Evolutionary conservation across 129 eudicot genomes (phyloP).

Genomic region (Arctium lappa): DNA sequence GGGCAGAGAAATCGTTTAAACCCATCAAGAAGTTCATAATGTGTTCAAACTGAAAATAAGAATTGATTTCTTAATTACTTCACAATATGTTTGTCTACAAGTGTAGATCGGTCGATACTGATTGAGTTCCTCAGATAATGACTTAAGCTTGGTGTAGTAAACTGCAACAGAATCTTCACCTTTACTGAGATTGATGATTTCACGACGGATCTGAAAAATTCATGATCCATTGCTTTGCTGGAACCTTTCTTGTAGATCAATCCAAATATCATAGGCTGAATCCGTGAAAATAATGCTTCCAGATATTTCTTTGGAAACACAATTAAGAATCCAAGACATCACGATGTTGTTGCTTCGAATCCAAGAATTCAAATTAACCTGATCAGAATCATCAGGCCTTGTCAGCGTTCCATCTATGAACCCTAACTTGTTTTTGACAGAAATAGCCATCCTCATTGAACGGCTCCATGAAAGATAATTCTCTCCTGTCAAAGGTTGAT

Average conservation of each 20-base stretch:
- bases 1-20: neutral
- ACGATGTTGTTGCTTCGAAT: neutral
- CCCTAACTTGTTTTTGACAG: neutral
- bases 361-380: neutral
- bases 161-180: neutral
- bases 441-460: neutral
- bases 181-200: neutral
- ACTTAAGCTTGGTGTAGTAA: neutral
- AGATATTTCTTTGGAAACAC: neutral
- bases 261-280: neutral
- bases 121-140: neutral
- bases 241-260: neutral
- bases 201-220: neutral
- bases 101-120: neutral
- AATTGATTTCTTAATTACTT: neutral
- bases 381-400: neutral
- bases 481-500: conserved; percentile 20
- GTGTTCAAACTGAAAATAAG: neutral
- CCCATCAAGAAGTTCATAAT: neutral
- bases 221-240: neutral
- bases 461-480: neutral
- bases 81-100: neutral
- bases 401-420: neutral
- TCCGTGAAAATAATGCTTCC: neutral
- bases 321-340: too few species aligned